Percentiles rank a stretch among this genome's conserved stretches.
Conservation (phyloP, 1,139 yeast genomes). For the Martiniozyma asiatica region DNA sequence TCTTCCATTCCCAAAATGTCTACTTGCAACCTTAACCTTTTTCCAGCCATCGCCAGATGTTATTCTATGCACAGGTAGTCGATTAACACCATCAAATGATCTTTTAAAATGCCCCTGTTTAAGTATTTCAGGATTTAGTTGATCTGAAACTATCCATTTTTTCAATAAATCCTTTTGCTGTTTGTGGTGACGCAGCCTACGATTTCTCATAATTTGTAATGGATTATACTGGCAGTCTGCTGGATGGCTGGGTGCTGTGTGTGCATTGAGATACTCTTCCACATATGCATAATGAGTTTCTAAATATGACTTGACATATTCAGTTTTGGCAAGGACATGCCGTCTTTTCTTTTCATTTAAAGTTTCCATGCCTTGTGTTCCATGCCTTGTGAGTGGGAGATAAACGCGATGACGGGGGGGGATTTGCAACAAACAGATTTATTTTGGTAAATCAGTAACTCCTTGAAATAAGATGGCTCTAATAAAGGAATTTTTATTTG, state of each 20-base stretch:
- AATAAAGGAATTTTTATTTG: no score
- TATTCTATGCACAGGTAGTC: no score
- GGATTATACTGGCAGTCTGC: conserved; percentile 73
- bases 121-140: background rate
- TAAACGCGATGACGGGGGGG: no score
- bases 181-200: conserved; percentile 33
- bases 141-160: background rate
- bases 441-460: no score
- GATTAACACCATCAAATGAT: no score
- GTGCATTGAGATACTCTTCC: conserved; percentile 19
- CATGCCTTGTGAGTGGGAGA: no score
- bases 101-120: background rate
- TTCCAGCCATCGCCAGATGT: conserved; percentile 10
- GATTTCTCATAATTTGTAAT: conserved; percentile 62
- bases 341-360: no score
- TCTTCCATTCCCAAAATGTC: conserved; percentile 33
- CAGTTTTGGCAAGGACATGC: no score
- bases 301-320: conserved; percentile 38
- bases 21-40: conserved; percentile 37
- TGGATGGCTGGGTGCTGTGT: conserved; percentile 26
- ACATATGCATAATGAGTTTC: conserved; percentile 40
- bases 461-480: no score
- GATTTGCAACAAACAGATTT: no score
- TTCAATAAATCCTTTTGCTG: background rate
- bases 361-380: no score